These are phyloP conservation scores for Vigna radiata DNA, from an alignment of 306 rosid species.

Conservation along the genomic window DNA sequence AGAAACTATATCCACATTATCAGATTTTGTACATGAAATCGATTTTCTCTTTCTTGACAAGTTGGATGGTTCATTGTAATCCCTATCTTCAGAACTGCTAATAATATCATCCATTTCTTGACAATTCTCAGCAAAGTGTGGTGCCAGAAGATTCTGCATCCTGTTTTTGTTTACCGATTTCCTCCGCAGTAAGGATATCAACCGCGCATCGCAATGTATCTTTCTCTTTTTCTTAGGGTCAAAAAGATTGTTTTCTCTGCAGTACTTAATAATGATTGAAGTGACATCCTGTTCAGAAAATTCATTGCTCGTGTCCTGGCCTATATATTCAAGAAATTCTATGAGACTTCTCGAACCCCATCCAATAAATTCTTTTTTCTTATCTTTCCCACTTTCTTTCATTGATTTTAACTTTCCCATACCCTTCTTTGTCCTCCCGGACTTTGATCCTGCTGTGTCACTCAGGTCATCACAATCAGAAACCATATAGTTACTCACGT, in stretches of 20 bases:
- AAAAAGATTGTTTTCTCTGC: slow-evolving; percentile 68
- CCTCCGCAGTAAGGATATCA: slow-evolving; percentile 60
- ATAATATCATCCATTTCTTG: slow-evolving; percentile 54
- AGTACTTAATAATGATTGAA: slow-evolving; percentile 62
- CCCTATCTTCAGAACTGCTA: slow-evolving; percentile 53
- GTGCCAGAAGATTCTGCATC: slow-evolving; percentile 53
- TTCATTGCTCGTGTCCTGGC: slow-evolving; percentile 54
- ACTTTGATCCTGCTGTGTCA: slow-evolving; percentile 40
- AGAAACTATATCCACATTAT: slow-evolving; percentile 27
- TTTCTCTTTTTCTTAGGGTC: slow-evolving; percentile 64
- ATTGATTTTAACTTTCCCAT: slow-evolving; percentile 44
- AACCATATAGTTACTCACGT: slow-evolving; percentile 42
- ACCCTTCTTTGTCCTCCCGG: slow-evolving; percentile 48
- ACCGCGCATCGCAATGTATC: slow-evolving; percentile 62
- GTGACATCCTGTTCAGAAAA: slow-evolving; percentile 67
- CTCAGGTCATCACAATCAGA: slow-evolving; percentile 64
- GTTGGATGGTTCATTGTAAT: slow-evolving; percentile 36
- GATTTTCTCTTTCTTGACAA: slow-evolving; percentile 46
- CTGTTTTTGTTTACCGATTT: slow-evolving; percentile 60
- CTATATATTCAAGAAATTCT: slow-evolving; percentile 62
- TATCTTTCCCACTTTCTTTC: slow-evolving; percentile 51
- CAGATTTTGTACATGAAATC: slow-evolving; percentile 39
- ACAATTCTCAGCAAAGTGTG: slow-evolving; percentile 70
- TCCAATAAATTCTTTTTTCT: slow-evolving; percentile 65
- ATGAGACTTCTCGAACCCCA: slow-evolving; percentile 74